Conservation (phyloP, 805 yeast species). For the Alloascoidea africana region DNA sequence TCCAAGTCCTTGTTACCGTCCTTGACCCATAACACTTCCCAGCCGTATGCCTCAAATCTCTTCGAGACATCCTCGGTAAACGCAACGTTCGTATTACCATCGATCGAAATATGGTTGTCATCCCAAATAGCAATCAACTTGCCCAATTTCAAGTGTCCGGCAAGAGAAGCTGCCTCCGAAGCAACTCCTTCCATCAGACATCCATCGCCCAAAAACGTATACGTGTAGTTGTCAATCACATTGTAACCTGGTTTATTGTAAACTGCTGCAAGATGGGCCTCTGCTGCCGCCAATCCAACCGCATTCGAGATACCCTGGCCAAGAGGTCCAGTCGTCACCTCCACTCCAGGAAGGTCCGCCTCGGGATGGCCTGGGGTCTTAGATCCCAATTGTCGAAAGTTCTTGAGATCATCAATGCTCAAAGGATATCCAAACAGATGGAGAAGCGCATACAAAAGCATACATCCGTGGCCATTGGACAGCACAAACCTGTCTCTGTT, state of each 20-base stretch:
- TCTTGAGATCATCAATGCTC: slow-evolving; percentile 72
- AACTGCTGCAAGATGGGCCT: slow-evolving; percentile 79
- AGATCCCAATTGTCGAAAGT: slow-evolving; percentile 80
- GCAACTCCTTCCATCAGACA: slow-evolving; percentile 98
- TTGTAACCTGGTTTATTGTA: slow-evolving; percentile 79
- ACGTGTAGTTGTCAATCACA: slow-evolving; percentile 63
- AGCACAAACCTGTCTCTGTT: slow-evolving; percentile 92
- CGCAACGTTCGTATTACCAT: slow-evolving; percentile 79
- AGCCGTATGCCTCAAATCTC: slow-evolving; percentile 86
- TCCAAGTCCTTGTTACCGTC: slow-evolving; percentile 71
- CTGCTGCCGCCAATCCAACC: slow-evolving; percentile 93
- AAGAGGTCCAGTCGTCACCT: slow-evolving; percentile 96
- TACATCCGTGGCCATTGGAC: slow-evolving; percentile 95
- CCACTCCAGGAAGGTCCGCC: slow-evolving; percentile 80
- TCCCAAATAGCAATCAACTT: slow-evolving; percentile 93
- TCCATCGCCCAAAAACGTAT: slow-evolving; percentile 86
- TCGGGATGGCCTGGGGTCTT: slow-evolving; percentile 98
- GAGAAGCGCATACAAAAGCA: slow-evolving; percentile 70
- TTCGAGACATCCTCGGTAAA: slow-evolving; percentile 84
- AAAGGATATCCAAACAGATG: slow-evolving; percentile 76
- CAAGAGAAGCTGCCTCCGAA: slow-evolving; percentile 85
- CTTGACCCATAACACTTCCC: slow-evolving; percentile 69
- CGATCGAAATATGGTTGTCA: slow-evolving; percentile 93
- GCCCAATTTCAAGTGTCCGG: slow-evolving; percentile 90
- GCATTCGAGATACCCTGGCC: slow-evolving; percentile 98